Evolutionary conservation across 2,329 filamentous ascomycete species (phyloP), one percentile per base, ranked within the genome.

Genomic region (Colletotrichum paranaense): DNA sequence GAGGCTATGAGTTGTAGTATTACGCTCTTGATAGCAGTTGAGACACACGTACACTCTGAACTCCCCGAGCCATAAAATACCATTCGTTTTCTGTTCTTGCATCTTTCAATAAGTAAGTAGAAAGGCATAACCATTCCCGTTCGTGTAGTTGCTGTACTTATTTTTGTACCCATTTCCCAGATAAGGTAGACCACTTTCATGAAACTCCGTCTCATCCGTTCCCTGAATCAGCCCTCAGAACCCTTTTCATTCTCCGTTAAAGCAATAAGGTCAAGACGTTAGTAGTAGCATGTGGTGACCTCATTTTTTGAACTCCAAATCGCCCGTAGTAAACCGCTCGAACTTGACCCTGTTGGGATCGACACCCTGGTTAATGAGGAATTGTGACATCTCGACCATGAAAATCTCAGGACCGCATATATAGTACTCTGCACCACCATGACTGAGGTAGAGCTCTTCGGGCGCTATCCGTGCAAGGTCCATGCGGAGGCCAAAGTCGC

Each of bases 401-500:
- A 90, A 89, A 73, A 85, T 82, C 79, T 89, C 87, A 0, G 88
- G 87, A 0, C 88, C 88, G 73, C 88, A 90, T 62, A 90, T 84
- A 75, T 83, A 89, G 77, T 89, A 90, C 79, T 89, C 87, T 4
- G 88, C 82, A 14, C 83, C 81, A 46, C 81, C 79, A 75, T 87
- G 83, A 66, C 78, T 75, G 3, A 90, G 81, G 75, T 83, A 86
- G 38, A 90, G 79, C 73, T 88, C 84, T 4, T 84, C 82, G 14
- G 79, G 78, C 26, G 82, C 80, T 19, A 89, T 78, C 75, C 82
- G 82, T 60, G 82, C 80, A 46, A 90, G 82, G 74, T 89, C 88
- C 68, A 88, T 81, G 46, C 84, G 81, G 68, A 83, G 83, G 62
- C 73, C 72, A 65, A 80, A 79, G 67, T 83, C 82, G 72, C 86